Base-by-base conservation (phyloP, 768 basidiomycete genomes). In the Suillus subaureus region DNA sequence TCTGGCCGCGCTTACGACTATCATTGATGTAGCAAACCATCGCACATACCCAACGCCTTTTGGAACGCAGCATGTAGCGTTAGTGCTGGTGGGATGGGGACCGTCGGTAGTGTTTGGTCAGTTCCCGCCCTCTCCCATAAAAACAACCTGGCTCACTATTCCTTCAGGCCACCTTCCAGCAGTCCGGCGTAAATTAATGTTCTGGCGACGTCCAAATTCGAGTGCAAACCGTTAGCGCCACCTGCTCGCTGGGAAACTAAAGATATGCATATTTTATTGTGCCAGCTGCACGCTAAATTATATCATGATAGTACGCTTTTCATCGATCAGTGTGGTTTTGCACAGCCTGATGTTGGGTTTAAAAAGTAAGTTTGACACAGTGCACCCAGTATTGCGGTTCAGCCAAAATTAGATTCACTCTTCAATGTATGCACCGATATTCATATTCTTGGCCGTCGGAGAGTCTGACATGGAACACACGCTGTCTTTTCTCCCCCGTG, bases 51-150 rank as follows among this genome's bases (percentile, higher is more conserved):
- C 89, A 2, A 75, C 82, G 16, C 77, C 88, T 5, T 84, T 91
- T 68, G 89, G 88, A 33, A 85, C 88, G 35, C 89, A 91, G 66
- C 87, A 91, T 71, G 71, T 91, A 63, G 85, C 87, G 45, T 72
- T 90, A 54, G 69, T 90, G 21, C 74, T 89, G 31, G 81, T 79
- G 11, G 87, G 81, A 12, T 90, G 88, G 89, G 85, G 81, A 7
- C 89, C 89, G 9, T 76, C 78, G 12, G 40, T 90, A 26, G 71
- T 88, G 42, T 85, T 89, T 68, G 83, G 88, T 84, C 63, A 68
- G 81, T 70, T 35, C 52, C 11, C n/a, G 13, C 55, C 21, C 28
- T 8, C 16, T 43, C 35, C 26, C 23, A 42, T 15, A 11, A 61
- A 40, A 16, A 15, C 6, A 13, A 12, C 33, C 28, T 23, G 16